These are phyloP conservation scores for Syzygium oleosum DNA, from an alignment of 345 rosid species.

Conservation along the genomic window DNA sequence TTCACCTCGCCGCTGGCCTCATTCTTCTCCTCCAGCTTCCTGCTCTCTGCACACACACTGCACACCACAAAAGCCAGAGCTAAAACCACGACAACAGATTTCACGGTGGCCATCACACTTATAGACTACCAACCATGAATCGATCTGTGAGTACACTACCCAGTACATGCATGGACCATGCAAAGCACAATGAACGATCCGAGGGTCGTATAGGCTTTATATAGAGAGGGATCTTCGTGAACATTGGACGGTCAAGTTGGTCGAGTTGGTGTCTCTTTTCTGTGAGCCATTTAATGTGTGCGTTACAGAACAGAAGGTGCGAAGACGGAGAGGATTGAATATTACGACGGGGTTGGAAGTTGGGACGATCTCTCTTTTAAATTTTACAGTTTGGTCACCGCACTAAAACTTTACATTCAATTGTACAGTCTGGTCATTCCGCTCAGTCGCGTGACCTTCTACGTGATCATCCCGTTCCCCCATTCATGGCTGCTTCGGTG, in stretches of 20 bases:
- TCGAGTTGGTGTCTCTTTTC: neutral
- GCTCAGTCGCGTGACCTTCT: slow-evolving; percentile 5
- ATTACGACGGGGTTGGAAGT: slow-evolving; percentile 6
- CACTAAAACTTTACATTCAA: neutral
- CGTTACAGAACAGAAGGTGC: neutral
- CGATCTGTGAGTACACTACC: neutral
- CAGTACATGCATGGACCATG: neutral
- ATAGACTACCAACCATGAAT: neutral
- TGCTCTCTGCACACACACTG: slow-evolving; percentile 2
- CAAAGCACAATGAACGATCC: neutral
- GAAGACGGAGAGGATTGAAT: neutral
- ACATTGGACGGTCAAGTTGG: neutral
- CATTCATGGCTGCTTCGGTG: neutral
- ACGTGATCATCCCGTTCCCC: neutral
- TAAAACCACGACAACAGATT: neutral
- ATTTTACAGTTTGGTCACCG: neutral
- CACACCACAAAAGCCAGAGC: slow-evolving; percentile 5
- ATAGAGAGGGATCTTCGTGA: neutral
- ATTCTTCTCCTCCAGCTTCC: slow-evolving; percentile 11
- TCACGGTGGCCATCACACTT: slow-evolving; percentile 1
- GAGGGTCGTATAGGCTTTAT: neutral
- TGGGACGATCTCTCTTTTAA: neutral
- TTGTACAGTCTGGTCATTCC: neutral
- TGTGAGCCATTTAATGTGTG: neutral
- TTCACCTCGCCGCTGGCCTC: slow-evolving; percentile 3